phyloP scores from a whole-genome alignment of 208 protist species.

The Tritrichomonas foetus region DNA sequence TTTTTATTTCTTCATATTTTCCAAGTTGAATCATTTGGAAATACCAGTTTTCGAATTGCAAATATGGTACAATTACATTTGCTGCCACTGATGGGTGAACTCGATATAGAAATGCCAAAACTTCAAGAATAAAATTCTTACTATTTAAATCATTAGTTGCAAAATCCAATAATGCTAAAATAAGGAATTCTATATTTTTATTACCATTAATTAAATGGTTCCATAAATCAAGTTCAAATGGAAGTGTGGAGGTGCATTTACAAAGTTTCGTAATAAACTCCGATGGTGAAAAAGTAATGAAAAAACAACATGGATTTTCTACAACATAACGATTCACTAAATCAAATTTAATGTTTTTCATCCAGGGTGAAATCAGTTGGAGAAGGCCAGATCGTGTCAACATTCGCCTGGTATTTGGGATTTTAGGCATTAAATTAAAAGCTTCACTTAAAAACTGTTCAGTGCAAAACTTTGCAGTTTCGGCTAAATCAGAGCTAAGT shows the following conservation, averaged over 20 bases:
- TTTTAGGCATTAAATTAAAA: not conserved
- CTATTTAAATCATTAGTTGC: not conserved
- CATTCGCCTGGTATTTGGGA: not conserved
- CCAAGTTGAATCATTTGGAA: not conserved
- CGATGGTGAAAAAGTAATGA: not conserved
- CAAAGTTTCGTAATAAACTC: not conserved
- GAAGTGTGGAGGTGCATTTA: not conserved
- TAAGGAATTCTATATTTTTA: not conserved
- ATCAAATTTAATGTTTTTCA: not conserved
- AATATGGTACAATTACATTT: not conserved
- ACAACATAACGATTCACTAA: not conserved
- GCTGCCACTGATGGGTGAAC: not conserved
- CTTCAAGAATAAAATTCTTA: not conserved
- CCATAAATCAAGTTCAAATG: not conserved
- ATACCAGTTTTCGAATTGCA: not conserved
- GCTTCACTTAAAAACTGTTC: not conserved
- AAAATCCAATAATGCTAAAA: not conserved
- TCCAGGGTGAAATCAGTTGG: not conserved
- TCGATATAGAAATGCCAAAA: not conserved
- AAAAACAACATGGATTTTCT: not conserved
- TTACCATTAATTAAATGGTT: not conserved
- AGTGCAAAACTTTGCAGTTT: not conserved
- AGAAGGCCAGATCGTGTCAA: not conserved
- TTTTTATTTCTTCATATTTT: not conserved
- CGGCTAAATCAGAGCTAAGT: not conserved